Base-by-base conservation (phyloP, 208 protist species). In the Phytomonas francai region DNA sequence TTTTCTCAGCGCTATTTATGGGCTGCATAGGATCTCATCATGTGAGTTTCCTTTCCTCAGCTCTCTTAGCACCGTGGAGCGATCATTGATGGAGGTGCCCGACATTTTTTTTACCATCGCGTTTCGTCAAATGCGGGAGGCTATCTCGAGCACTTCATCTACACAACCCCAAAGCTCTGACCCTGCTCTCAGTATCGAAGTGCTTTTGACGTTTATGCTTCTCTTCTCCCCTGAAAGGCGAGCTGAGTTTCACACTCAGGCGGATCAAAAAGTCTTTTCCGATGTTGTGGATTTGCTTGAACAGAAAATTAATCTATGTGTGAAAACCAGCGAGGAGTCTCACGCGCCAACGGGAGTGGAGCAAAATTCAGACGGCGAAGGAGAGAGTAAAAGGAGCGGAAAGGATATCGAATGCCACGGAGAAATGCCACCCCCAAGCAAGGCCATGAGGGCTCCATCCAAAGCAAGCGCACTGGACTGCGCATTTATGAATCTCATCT, bases 1-100 rank as follows among this genome's bases (percentile, higher is more conserved):
- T 36, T 72, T 93, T 2, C 74, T 88, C 39, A 82, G 76, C 16
- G 83, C 80, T 29, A 51, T 78, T 5, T 95, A 95, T 67, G 84
- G 74, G 1, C 33, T 92, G 4, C 58, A 83, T 51, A 72, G 84
- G 29, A 65, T 88, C 12, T 65, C 69, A 12, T 58, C 65, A 3
- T 42, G 63, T 6, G 75, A 19, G 16, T 54, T 54, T 54, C 19
- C 1, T 25, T 25, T 63, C 28, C 57, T 51, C 34, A 59, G 77
- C 51, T 36, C 64, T 16, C 14, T 77, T 27, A 29, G 68, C 3
- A 59, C 72, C 12, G 12, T 72, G 0, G 63, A 67, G 6, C 28
- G 74, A 12, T 36, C 56, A 4, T 54, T 71, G 25, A 59, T 92
- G 11, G 64, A 51, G 19, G 22, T 73, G n/a, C 86, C 84, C 3